Conservation (phyloP, 345 rosid genomes). For the Camelina laxa region DNA sequence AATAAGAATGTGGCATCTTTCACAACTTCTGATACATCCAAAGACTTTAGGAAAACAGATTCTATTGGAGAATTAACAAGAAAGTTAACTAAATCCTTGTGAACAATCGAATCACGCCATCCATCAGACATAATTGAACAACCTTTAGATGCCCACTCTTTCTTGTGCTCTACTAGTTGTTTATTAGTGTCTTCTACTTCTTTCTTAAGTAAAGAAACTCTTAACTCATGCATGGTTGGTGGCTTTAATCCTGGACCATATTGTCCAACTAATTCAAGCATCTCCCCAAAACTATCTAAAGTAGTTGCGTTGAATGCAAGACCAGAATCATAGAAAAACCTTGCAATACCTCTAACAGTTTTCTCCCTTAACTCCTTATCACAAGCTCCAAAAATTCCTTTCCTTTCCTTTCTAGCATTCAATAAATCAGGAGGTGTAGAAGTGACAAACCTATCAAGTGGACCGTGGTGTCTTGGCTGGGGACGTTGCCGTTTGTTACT, state of each 20-base stretch:
- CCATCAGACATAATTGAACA: constrained; percentile 13
- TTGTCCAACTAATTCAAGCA: too few relatives aligned
- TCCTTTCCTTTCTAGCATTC: not conserved
- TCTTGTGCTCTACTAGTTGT: not conserved
- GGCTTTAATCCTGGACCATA: too few relatives aligned
- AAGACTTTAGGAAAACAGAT: constrained; percentile 8
- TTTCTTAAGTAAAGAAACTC: not conserved
- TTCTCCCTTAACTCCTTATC: not conserved
- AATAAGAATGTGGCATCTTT: not conserved
- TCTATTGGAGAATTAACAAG: not conserved
- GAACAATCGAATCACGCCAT: too few relatives aligned
- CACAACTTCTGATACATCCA: not conserved
- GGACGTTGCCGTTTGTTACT: too few relatives aligned
- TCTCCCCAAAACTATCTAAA: too few relatives aligned
- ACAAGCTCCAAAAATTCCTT: not conserved
- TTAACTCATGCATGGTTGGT: too few relatives aligned
- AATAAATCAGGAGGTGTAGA: not conserved
- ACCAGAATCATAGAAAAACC: too few relatives aligned
- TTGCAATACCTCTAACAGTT: too few relatives aligned
- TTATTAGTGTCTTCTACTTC: not conserved
- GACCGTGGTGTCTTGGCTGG: not conserved
- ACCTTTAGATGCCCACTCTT: not conserved
- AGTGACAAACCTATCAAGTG: not conserved
- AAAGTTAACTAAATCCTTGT: too few relatives aligned
- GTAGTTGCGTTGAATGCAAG: too few relatives aligned